Evolutionary conservation across 116 monocot species (phyloP).

Genomic region (Iris pallida): DNA sequence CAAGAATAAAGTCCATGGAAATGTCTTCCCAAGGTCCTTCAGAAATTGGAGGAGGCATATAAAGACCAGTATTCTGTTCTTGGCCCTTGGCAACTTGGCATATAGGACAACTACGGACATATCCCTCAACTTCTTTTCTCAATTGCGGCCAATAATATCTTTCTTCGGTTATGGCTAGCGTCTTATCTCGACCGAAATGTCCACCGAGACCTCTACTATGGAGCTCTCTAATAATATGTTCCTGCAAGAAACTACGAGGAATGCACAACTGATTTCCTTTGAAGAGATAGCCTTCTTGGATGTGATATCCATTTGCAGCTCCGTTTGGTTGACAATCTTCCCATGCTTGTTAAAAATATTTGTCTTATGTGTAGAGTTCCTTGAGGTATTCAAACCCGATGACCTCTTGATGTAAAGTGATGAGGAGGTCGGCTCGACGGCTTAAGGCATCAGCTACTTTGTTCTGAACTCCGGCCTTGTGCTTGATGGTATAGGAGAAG

Average conservation of each 20-base stretch:
- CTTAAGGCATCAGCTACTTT: no score
- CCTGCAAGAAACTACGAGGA: background rate
- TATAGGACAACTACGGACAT: background rate
- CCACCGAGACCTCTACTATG: background rate
- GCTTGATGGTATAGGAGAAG: no score
- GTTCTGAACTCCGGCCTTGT: no score
- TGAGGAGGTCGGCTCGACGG: no score
- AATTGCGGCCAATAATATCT: background rate
- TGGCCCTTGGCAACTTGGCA: background rate
- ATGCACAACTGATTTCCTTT: background rate
- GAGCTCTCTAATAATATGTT: background rate
- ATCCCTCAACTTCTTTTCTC: background rate
- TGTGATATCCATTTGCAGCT: no score
- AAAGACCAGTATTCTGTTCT: background rate
- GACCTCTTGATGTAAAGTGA: no score
- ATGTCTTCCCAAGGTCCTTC: constrained; percentile 3
- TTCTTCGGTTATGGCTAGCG: background rate
- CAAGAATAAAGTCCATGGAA: constrained; percentile 1
- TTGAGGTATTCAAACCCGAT: no score
- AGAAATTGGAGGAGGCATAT: background rate
- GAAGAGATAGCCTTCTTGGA: background rate
- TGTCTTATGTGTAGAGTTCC: no score
- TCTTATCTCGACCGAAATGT: background rate
- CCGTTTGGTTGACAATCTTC: no score
- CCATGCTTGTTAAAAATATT: no score